Evolutionary conservation across 2,329 filamentous ascomycete species (phyloP), one percentile per base, ranked within the genome.

Genomic region (Monosporascus sp.): DNA sequence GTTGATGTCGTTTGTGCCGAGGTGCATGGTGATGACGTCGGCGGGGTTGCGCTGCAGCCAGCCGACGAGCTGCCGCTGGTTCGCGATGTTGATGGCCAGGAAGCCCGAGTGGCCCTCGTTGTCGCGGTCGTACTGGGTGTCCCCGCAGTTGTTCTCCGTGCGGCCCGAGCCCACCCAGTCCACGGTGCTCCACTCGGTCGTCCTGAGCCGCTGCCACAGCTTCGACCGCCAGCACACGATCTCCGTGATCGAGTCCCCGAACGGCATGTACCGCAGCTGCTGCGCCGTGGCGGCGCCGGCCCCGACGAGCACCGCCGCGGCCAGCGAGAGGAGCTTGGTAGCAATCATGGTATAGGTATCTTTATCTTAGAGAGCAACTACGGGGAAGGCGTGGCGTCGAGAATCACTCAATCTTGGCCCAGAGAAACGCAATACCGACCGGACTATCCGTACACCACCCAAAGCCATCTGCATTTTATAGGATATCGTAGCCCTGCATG

Each of bases 11-110:
- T 76, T 75, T 39, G 74, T 76, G 24, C 74, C 72, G 2, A 76
- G 56, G 59, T 76, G 73, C 72, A 76, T 75, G 14, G 71, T 74
- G 52, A 76, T 70, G 25, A 76, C 69, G 57, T 76, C 72, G 3
- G 74, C 72, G 0, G 71, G 71, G 55, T 73, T 76, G 15, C 39
- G 59, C 61, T 71, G 59, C 47, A 76, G 64, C 73, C 73, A 77
- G 27, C 71, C 72, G 44, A 71, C 71, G 22, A 76, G 63, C 64
- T 75, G 69, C 35, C 70, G 70, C 49, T 65, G 65, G 54, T 72
- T 72, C 52, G 72, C 74, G 48, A 76, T 75, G 59, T 75, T 62
- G 53, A 75, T 70, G n/a, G 73, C 74, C 14, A 73, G 63, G 62
- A 70, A 76, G 9, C 73, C 73, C 0, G 69, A 72, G 60, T 75